Percentiles rank a stretch among this genome's conserved stretches.
phyloP scores from a whole-genome alignment of 139 green algal genomes.

The Chlorella sp. region DNA sequence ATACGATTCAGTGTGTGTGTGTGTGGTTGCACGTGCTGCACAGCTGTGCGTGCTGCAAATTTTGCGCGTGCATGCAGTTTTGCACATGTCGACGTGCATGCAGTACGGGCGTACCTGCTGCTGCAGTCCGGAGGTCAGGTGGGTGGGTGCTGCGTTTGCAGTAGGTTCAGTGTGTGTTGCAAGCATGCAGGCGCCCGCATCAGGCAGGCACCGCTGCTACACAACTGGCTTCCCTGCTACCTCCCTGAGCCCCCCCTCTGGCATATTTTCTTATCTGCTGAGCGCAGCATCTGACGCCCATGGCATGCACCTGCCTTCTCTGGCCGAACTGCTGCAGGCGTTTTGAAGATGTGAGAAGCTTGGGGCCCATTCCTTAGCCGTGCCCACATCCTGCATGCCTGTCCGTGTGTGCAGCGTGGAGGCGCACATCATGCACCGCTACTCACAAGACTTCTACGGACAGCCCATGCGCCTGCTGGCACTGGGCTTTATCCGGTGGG shows the following conservation, averaged over 20 bases:
- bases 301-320: neutral
- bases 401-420: conserved; percentile 60
- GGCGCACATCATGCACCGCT: conserved; percentile 90
- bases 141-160: no score
- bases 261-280: neutral
- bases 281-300: neutral
- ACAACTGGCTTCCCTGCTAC: neutral
- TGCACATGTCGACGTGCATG: no score
- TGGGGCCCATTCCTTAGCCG: neutral
- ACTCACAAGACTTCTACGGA: conserved; percentile 69
- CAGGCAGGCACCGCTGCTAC: neutral
- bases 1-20: no score
- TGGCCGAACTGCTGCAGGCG: neutral
- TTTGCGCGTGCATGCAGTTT: neutral
- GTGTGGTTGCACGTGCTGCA: no score
- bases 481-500: conserved; percentile 76
- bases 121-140: neutral
- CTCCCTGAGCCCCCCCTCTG: neutral
- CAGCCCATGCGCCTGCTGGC: conserved; percentile 62
- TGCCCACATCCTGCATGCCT: neutral
- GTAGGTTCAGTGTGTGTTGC: no score
- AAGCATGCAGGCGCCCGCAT: neutral
- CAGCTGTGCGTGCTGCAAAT: neutral
- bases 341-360: no score
- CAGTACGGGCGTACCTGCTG: no score